Base-by-base conservation (phyloP, 495 filamentous ascomycete species). In the Penicillium macrosclerotiorum region DNA sequence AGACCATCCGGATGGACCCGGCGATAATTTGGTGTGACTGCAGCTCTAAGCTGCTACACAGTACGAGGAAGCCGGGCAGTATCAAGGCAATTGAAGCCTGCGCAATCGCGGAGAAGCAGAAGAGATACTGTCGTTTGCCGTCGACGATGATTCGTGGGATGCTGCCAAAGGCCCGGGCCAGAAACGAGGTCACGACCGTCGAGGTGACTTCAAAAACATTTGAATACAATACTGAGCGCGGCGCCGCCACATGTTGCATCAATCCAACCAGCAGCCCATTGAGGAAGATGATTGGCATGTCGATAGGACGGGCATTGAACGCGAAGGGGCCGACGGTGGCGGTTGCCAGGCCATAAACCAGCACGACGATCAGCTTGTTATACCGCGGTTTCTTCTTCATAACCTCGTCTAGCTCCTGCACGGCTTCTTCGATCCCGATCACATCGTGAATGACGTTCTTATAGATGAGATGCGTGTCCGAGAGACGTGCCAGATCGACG, bases 71-170 rank as follows among this genome's bases (percentile, higher is more conserved):
- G 1, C 91, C 91, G 0, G 91, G 90, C 5, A 96, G 76, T 45
- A 96, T 95, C 34, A 95, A 73, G 4, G 89, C 90, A 52, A 95
- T 95, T n/a, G 86, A 85, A 4, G 88, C 87, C 64, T 96, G 90
- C 0, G 90, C 85, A 13, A 96, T 76, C 1, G 90, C 83, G 0
- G 89, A 91, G 67, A 96, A 96, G 67, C 91, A 95, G 56, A 96
- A 95, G 4, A 68, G 43, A 4, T 71, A 62, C 2, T 86, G 78
- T 25, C 78, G 74, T 12, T 73, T 55, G 5, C 57, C 58, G 37
- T 64, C 43, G 27, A 57, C 46, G 1, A 54, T 16, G 1, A 65
- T 54, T 6, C 59, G 51, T 9, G 82, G 78, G 29, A 95, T 86
- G 24, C 85, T 90, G 9, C 90, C 91, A 44, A 95, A 86, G 4